Evolutionary conservation across 164 flowering plant species (phyloP), one percentile per base, ranked within the genome.

Genomic region (Brasenia schreberi): DNA sequence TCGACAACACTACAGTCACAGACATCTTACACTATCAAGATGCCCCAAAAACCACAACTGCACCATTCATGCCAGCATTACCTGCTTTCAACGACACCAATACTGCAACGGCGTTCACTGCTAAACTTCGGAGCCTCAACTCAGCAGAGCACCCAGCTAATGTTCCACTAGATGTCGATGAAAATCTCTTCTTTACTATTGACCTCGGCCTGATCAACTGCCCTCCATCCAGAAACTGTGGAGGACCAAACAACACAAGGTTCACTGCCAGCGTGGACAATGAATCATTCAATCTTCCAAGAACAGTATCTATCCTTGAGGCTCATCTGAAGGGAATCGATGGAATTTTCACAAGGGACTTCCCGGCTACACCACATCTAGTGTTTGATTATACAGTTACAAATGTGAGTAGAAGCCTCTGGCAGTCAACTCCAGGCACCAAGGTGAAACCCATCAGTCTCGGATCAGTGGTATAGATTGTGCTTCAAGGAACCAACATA

Each of bases 221-320:
- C 77, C 56, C 81, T 1, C 61, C 75, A 0, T 77, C 85, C 19
- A 87, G 81, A 0, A 78, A 77, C 0, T 92, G 96, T 44, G 89
- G 86, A 69, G 98, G 93, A 16, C 96, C 96, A 3, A 94, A 91
- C 60, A 94, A 94, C 6, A 90, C 94, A 10, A 85, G 98, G 0
- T 89, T 94, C 77, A 72, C 95, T 0, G 87, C 97, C 43, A 90
- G 97, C 77, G 84, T 93, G 88, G 90, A 93, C 87, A 93, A 93
- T 58, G 78, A 75, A 6, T 90, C 98, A 0, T 91, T 94, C 52
- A 81, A 71, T 18, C 81, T 94, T 4, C 98, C 98, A 5, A 73
- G 83, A 0, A 89, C 42, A 59, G 76, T 75, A 61, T 94, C 98
- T 23, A 11, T 94, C 4, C 79, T 94, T 5, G 95, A 94, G 63